Conservation (phyloP, 2,329 filamentous ascomycete species). For the Epichloe hybrida region DNA sequence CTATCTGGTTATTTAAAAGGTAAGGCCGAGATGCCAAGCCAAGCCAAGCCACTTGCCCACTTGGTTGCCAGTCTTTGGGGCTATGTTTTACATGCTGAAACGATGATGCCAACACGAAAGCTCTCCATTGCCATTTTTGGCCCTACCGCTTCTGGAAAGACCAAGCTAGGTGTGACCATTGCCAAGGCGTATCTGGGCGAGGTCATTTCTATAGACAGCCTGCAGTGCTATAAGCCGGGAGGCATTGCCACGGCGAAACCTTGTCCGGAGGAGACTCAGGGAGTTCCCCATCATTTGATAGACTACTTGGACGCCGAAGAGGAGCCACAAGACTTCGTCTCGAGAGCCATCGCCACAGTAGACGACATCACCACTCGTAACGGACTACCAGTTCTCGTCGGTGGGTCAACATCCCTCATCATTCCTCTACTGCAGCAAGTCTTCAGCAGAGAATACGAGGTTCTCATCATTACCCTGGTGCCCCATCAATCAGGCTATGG, state of each 20-base stretch:
- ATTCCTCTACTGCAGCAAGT: not conserved
- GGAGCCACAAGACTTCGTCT: not conserved
- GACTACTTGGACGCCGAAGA: conserved; percentile 1
- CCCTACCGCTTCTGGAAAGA: conserved; percentile 1
- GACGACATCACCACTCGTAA: not conserved
- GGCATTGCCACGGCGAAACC: not conserved
- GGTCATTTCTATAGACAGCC: conserved; percentile 2
- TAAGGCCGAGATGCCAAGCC: too few relatives aligned
- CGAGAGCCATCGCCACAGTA: not conserved
- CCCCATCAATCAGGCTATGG: not conserved
- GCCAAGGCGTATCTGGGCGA: not conserved
- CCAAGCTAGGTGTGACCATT: conserved; percentile 1
- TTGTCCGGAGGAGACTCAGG: not conserved
- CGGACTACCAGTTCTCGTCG: not conserved
- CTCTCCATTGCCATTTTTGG: not conserved
- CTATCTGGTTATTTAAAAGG: not conserved
- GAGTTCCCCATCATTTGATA: not conserved
- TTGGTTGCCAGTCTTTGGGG: not conserved
- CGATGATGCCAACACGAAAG: not conserved
- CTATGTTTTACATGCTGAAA: not conserved
- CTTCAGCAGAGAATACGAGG: not conserved
- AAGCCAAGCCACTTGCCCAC: not conserved
- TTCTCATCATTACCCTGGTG: not conserved
- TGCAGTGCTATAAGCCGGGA: conserved; percentile 2
- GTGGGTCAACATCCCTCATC: conserved; percentile 1